phyloP scores from a whole-genome alignment of 106 monocot species.

The Chionographis japonica region DNA sequence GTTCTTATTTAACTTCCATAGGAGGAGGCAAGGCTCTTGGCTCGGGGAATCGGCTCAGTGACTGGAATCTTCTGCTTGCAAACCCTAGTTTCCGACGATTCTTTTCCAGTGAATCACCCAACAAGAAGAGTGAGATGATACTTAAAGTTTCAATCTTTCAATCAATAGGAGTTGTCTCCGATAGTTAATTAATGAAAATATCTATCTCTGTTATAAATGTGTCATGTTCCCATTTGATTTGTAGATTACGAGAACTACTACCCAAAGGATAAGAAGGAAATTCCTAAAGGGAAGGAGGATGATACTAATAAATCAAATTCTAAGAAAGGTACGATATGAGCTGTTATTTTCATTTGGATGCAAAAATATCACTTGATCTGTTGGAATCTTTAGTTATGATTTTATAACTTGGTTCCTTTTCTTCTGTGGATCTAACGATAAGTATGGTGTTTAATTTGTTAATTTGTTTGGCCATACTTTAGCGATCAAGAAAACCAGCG shows the following conservation, averaged over 20 bases:
- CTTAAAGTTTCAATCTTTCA: neutral
- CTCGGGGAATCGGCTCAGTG: neutral
- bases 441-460: too few relatives aligned
- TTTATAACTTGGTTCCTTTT: too few relatives aligned
- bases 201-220: neutral
- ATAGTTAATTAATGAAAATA: neutral
- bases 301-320: too few relatives aligned
- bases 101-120: constrained; percentile 24
- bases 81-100: constrained; percentile 27
- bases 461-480: too few relatives aligned
- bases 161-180: too few relatives aligned
- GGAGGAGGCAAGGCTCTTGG: constrained; percentile 5
- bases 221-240: neutral
- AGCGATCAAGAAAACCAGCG: too few relatives aligned
- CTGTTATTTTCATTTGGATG: neutral
- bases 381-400: too few relatives aligned
- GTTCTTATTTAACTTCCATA: constrained; percentile 23
- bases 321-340: too few relatives aligned
- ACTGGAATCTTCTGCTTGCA: constrained; percentile 21
- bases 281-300: too few relatives aligned
- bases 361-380: too few relatives aligned
- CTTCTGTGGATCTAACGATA: too few relatives aligned
- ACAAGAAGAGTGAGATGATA: constrained; percentile 18
- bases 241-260: constrained; percentile 9
- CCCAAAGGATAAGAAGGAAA: constrained; percentile 4